phyloP scores from a whole-genome alignment of 257 asterid genomes.

The Nicotiana otophora region DNA sequence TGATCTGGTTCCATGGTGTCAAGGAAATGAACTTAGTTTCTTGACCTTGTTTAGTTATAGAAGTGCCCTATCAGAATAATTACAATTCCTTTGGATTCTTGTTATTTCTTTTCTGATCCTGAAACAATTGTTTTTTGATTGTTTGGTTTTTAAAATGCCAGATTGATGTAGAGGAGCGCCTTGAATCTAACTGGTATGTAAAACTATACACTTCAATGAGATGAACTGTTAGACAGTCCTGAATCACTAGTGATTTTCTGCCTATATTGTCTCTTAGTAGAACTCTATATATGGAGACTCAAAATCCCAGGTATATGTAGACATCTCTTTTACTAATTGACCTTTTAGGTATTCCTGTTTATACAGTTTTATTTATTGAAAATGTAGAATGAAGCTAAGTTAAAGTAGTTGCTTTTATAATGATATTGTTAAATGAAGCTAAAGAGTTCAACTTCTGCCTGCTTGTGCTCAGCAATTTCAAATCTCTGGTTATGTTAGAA shows the following conservation, averaged over 20 bases:
- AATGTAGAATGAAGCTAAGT: background rate
- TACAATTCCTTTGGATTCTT: background rate
- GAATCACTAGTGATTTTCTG: no score
- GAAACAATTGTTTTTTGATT: background rate
- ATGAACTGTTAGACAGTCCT: no score
- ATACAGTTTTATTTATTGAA: background rate
- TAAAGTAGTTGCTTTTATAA: background rate
- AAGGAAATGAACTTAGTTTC: background rate
- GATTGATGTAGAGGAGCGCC: background rate
- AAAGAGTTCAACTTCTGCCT: background rate
- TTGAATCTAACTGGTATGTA: background rate
- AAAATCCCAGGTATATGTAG: background rate
- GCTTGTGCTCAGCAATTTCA: background rate
- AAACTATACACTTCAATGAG: no score
- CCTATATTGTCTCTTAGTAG: no score
- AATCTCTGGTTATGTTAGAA: background rate
- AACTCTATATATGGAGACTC: no score
- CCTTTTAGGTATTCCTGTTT: background rate
- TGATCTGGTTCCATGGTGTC: background rate
- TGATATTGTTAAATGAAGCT: background rate
- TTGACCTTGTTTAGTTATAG: background rate
- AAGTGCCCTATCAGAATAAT: background rate
- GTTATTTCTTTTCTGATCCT: background rate
- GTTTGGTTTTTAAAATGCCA: background rate
- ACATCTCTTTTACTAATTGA: background rate